Evolutionary conservation across 345 rosid species (phyloP).

Genomic region (Ceriops decandra): DNA sequence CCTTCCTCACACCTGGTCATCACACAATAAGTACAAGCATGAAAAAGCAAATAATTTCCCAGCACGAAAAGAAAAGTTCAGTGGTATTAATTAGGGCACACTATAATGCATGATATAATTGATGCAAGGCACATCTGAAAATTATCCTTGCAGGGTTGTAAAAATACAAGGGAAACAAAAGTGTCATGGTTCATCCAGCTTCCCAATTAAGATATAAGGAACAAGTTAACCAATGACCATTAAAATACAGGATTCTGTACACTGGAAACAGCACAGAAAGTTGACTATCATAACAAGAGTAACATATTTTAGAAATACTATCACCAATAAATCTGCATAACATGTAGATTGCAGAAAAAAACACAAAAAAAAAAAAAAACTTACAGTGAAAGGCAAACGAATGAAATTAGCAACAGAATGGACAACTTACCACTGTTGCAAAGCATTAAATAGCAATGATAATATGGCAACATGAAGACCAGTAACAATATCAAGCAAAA

Average conservation of each 20-base stretch:
- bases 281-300: no score
- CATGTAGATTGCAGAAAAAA: neutral
- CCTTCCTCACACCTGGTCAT: conserved; percentile 71
- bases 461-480: conserved; percentile 91
- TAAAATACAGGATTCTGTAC: no score
- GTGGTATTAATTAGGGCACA: no score
- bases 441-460: conserved; percentile 97
- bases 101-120: no score
- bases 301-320: no score
- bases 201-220: no score
- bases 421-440: conserved; percentile 65
- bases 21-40: neutral
- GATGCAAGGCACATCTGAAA: no score
- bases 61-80: neutral
- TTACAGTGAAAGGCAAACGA: neutral
- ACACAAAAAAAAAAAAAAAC: neutral
- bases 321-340: neutral
- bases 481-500: conserved; percentile 83
- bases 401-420: conserved; percentile 8
- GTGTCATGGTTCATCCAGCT: no score
- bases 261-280: no score
- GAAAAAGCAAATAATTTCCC: neutral
- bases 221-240: no score
- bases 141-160: no score
- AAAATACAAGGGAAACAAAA: no score